A percentile compares a stretch with the other conserved stretches of the same genome.
Conservation (phyloP, 1,284 basidiomycete species). For the Sporisorium scitamineum region DNA sequence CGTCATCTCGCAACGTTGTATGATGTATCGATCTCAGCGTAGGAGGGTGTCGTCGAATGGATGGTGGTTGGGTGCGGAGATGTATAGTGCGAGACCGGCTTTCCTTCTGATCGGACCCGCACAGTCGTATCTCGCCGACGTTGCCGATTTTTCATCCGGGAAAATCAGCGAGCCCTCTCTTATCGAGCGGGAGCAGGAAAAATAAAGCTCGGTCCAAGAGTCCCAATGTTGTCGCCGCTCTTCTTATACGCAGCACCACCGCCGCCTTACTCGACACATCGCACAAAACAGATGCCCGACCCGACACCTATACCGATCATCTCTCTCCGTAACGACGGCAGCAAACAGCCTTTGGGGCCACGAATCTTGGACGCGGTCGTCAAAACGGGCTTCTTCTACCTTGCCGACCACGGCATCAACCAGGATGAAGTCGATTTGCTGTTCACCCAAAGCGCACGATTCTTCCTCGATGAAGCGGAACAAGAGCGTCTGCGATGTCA, state of each 20-base stretch:
- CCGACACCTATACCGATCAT: constrained; percentile 48
- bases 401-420: constrained; percentile 50
- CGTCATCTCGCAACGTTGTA: neutral
- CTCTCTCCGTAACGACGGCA: constrained; percentile 15
- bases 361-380: constrained; percentile 43
- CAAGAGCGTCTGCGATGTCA: constrained; percentile 16
- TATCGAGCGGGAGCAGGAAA: neutral
- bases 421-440: constrained; percentile 37
- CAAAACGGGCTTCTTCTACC: constrained; percentile 61
- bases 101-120: constrained; percentile 1
- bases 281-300: constrained; percentile 7
- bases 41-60: neutral
- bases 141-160: constrained; percentile 25
- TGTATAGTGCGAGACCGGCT: neutral
- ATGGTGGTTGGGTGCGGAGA: neutral
- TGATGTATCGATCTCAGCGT: neutral
- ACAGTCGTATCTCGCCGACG: constrained; percentile 7
- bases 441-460: constrained; percentile 31
- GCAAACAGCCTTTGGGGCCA: constrained; percentile 12
- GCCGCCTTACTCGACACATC: neutral
- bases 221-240: neutral
- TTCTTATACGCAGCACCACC: neutral
- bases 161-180: constrained; percentile 17
- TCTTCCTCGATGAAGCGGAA: constrained; percentile 45
- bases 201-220: constrained; percentile 14